A percentile compares a stretch with the other conserved stretches of the same genome.
These are phyloP conservation scores for Strigomonas culicis DNA, from an alignment of 208 protist genomes.

Conservation along the genomic window DNA sequence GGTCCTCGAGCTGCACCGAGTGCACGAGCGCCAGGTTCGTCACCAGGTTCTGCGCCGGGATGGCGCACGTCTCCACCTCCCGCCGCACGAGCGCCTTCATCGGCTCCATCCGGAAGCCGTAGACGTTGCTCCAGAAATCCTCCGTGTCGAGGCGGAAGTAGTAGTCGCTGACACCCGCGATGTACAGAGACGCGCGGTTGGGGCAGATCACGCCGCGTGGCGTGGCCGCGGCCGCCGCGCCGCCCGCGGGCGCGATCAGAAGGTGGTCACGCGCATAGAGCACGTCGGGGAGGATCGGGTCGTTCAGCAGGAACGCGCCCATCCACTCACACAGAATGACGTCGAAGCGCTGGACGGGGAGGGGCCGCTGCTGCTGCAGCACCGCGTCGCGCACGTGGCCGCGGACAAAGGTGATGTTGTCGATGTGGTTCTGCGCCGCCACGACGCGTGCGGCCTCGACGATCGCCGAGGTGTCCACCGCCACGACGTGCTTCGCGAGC, in stretches of 20 bases:
- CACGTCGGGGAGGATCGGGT: constrained; percentile 68
- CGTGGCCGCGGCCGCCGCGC: no score
- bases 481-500: constrained; percentile 74
- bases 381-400: constrained; percentile 65
- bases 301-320: constrained; percentile 81
- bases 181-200: constrained; percentile 75
- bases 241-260: constrained; percentile 37
- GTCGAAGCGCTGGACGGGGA: constrained; percentile 80
- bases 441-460: constrained; percentile 77
- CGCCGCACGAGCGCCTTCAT: constrained; percentile 85
- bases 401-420: constrained; percentile 78
- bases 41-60: constrained; percentile 69
- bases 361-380: constrained; percentile 39
- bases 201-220: constrained; percentile 86
- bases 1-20: constrained; percentile 53
- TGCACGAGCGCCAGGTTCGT: constrained; percentile 57
- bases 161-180: constrained; percentile 84
- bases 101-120: constrained; percentile 89
- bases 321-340: constrained; percentile 91
- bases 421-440: constrained; percentile 72
- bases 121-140: constrained; percentile 92
- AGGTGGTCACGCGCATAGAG: constrained; percentile 79
- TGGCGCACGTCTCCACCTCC: constrained; percentile 77
- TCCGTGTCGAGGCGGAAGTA: constrained; percentile 79
- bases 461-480: constrained; percentile 75